Base-by-base conservation (phyloP, 2,329 filamentous ascomycete genomes). In the Diaporthe longicolla region DNA sequence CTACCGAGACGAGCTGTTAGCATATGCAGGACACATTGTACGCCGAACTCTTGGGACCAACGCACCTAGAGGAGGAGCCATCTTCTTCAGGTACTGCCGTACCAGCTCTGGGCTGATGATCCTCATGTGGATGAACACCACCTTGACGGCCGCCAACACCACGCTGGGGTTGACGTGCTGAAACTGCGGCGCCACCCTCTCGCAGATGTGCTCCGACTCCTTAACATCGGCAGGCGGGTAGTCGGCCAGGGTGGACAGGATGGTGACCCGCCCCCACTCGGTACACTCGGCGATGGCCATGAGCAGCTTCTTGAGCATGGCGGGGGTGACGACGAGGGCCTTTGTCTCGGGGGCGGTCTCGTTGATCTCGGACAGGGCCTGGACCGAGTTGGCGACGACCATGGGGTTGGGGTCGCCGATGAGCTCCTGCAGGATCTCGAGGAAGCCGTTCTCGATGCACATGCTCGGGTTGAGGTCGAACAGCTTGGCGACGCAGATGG, bases 81-180 rank as follows among this genome's bases (percentile, higher is more conserved):
- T 99, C 87, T 99, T 99, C 88, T 97, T 98, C 68, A 97, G 87
- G 82, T 98, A 98, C 76, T 94, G 94, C 79, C 93, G 91, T 76
- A 93, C 92, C 58, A 95, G 85, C 74, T 98, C 95, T 0, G 91
- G 87, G 78, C 91, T 94, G 79, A 98, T 89, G 74, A 93, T 87
- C 82, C 91, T 94, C 95, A 98, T 98, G 83, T 99, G 97, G 76
- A 97, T 91, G 82, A 99, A 99, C 52, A 99, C 97, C 19, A 94
- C 94, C 87, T 99, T 99, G 79, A 99, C 95, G 26, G 97, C 97
- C n/a, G 97, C 95, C 77, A 99, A 86, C 26, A 99, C 97, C 21
- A 99, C 97, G 81, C 96, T 97, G 3, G 97, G 94, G 81, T 99
- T 99, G 80, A 98, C 96, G 81, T 99, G 97, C 85, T 99, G 97